phyloP scores from a whole-genome alignment of 1,284 basidiomycete species.

The Athelia psychrophila region DNA sequence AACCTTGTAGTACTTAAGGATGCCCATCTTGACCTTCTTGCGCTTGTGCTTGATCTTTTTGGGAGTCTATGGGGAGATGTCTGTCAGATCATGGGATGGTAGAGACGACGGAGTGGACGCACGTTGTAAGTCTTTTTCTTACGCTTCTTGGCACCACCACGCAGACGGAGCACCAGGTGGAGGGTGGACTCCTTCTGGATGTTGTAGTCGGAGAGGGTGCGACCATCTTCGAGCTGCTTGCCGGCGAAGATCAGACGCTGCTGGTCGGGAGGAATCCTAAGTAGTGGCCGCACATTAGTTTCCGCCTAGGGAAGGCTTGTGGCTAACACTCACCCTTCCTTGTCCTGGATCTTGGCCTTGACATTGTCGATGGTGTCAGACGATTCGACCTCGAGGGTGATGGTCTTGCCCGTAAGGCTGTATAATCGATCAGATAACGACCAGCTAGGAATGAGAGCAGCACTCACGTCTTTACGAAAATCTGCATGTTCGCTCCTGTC shows the following conservation, averaged over 20 bases:
- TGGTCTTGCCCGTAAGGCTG: slow-evolving; percentile 98
- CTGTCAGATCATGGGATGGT: background rate
- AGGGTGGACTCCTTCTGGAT: slow-evolving; percentile 97
- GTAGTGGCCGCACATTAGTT: background rate
- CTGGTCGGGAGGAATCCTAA: slow-evolving; percentile 92
- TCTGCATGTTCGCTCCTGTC: slow-evolving; percentile 85
- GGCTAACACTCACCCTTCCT: slow-evolving; percentile 72
- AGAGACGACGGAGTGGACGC: slow-evolving; percentile 18
- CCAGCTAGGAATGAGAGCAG: background rate
- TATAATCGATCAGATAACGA: slow-evolving; percentile 12
- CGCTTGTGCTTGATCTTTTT: slow-evolving; percentile 99
- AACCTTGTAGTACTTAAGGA: slow-evolving; percentile 99
- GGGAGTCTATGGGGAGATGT: slow-evolving; percentile 67
- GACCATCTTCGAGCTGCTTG: slow-evolving; percentile 96
- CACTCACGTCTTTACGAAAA: slow-evolving; percentile 91
- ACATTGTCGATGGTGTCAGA: slow-evolving; percentile 98
- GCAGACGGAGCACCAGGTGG: slow-evolving; percentile 92
- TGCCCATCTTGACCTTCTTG: slow-evolving; percentile 99
- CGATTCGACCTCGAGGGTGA: slow-evolving; percentile 96
- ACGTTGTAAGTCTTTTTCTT: slow-evolving; percentile 99
- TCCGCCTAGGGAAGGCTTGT: background rate
- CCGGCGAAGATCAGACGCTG: slow-evolving; percentile 98
- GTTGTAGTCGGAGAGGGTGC: slow-evolving; percentile 89
- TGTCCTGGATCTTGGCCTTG: slow-evolving; percentile 95
- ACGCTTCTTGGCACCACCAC: slow-evolving; percentile 98